Evolutionary conservation across 495 filamentous ascomycete species (phyloP), one percentile per base, ranked within the genome.

Genomic region (Rostrohypoxylon terebratum): DNA sequence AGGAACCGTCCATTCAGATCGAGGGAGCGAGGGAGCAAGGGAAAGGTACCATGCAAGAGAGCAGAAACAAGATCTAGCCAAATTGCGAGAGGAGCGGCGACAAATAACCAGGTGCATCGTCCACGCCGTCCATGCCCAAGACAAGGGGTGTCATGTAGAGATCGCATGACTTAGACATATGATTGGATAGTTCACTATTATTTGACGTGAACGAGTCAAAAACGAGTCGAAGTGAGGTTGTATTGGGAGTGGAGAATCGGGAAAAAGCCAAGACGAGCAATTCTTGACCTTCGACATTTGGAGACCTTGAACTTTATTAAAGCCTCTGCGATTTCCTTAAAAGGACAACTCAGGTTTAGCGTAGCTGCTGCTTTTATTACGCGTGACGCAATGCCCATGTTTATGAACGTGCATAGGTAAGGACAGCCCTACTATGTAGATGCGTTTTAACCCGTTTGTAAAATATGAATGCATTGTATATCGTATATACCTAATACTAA

Each of bases 81-180:
- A 53, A 53, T 3, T 14, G 18, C 4, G 28, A 59, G 33, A 28
- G 1, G 36, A 14, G 48, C 50, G 47, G 50, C 47, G 55, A 40
- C 36, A 36, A 58, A n/a, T 23, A 31, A n/a, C 48, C 53, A 70
- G 58, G 59, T 65, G 53, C 51, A 13, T 42, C 38, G 38, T 14
- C 38, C 38, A 42, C 16, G 59, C 53, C 53, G 51, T 55, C 40
- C 59, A 63, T 34, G 42, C 34, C 34, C 59, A 47, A 72, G 69
- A 63, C 63, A 72, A 55, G 69, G 69, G 53, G 57, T 28, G 10
- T 51, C 50, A 53, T 62, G 58, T 61, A 60, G 38, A 36, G 59
- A 73, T 34, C 70, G 70, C 70, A 61, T 73, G 70, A 69, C 70
- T 63, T 66, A 50, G 65, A 50, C 54, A 51, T 67, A 48, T 73